phyloP scores from a whole-genome alignment of 768 basidiomycete species.

The Infundibulicybe gibba region DNA sequence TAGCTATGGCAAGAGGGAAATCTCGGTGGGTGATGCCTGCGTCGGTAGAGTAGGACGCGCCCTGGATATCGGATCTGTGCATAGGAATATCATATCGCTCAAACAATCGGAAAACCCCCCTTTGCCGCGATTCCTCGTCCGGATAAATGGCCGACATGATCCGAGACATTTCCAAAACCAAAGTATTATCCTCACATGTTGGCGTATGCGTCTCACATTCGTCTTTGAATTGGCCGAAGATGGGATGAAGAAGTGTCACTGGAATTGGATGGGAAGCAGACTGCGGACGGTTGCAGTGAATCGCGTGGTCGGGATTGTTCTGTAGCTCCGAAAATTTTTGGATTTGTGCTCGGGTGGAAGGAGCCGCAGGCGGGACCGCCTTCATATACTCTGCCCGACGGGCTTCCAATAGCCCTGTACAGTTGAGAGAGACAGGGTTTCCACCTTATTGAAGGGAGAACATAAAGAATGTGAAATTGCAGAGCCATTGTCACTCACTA shows the following conservation, averaged over 20 bases:
- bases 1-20: constrained; percentile 10
- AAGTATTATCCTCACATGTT: constrained; percentile 15
- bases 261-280: not conserved
- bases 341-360: not conserved
- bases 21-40: constrained; percentile 2
- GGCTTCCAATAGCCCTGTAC: not conserved
- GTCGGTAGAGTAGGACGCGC: constrained; percentile 8
- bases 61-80: not conserved
- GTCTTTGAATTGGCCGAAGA: constrained; percentile 6
- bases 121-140: constrained; percentile 9
- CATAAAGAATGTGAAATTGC: not conserved
- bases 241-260: constrained; percentile 2
- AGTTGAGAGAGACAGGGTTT: not conserved
- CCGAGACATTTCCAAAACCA: constrained; percentile 10
- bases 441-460: not conserved
- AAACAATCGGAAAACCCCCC: too few species aligned
- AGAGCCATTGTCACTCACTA: not conserved
- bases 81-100: not conserved
- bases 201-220: constrained; percentile 16
- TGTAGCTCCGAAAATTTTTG: not conserved
- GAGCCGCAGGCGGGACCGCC: not conserved
- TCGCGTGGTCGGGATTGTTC: not conserved
- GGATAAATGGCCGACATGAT: constrained; percentile 17
- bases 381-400: not conserved
- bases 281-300: not conserved